Evolutionary conservation across 495 filamentous ascomycete species (phyloP).

Genomic region (Aspergillus sparsus): DNA sequence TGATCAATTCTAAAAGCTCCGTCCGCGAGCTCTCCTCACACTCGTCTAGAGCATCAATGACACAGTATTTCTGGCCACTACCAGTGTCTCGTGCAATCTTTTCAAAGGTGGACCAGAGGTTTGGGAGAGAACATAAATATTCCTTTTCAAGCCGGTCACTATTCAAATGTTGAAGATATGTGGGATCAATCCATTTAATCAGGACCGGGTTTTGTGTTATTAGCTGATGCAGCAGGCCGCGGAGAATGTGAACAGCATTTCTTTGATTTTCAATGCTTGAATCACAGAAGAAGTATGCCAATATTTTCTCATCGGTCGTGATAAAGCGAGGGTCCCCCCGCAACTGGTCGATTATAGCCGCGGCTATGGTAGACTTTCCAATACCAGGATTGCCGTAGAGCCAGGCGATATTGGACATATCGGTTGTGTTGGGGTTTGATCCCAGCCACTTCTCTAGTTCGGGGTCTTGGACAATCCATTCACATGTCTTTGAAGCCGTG

Average conservation of each 20-base stretch:
- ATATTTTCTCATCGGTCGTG: constrained; percentile 9
- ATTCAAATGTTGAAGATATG: background rate
- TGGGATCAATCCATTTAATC: constrained; percentile 20
- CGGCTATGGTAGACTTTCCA: constrained; percentile 4
- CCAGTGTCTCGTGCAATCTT: constrained; percentile 5
- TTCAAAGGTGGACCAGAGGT: background rate
- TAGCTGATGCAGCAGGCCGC: constrained; percentile 31
- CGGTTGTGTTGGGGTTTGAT: background rate
- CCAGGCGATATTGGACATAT: constrained; percentile 12
- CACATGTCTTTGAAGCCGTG: constrained; percentile 22
- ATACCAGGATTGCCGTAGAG: constrained; percentile 7
- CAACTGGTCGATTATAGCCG: too few species aligned
- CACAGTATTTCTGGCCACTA: constrained; percentile 16
- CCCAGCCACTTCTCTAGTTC: constrained; percentile 25
- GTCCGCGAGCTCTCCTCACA: constrained; percentile 23
- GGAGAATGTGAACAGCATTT: constrained; percentile 25
- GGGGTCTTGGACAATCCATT: constrained; percentile 27
- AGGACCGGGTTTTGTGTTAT: constrained; percentile 23
- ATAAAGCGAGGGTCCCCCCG: constrained; percentile 13
- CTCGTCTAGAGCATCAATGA: constrained; percentile 31
- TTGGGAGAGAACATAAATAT: too few species aligned
- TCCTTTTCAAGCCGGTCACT: too few species aligned
- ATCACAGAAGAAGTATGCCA: constrained; percentile 32
- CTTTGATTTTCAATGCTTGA: constrained; percentile 20
- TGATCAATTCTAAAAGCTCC: constrained; percentile 22